Conservation (phyloP, 164 flowering plant species). For the Saururus chinensis region DNA sequence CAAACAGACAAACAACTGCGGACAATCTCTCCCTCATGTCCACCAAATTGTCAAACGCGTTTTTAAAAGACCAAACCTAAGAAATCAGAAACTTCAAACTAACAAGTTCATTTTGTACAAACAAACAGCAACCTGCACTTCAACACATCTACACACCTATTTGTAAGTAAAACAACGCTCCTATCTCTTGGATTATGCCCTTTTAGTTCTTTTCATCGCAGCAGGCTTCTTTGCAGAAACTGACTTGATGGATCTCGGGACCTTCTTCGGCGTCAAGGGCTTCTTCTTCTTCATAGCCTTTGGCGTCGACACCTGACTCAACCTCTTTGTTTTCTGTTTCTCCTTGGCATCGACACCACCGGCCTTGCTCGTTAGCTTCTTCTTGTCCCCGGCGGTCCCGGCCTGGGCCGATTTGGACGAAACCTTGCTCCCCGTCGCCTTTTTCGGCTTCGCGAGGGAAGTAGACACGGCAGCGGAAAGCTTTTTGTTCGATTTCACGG, state of each 20-base stretch:
- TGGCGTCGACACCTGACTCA: not conserved
- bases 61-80: no score
- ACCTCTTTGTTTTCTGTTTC: not conserved
- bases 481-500: not conserved
- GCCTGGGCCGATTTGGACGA: not conserved
- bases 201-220: not conserved
- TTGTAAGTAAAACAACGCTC: no score
- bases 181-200: not conserved
- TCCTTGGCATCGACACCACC: not conserved
- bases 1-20: no score
- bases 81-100: no score
- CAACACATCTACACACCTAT: no score
- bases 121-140: no score
- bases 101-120: no score
- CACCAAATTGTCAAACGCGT: no score
- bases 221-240: not conserved
- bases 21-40: no score
- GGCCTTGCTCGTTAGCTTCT: not conserved
- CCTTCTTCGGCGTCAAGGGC: slow-evolving; percentile 1
- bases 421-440: not conserved
- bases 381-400: not conserved
- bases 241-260: not conserved
- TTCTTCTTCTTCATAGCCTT: not conserved
- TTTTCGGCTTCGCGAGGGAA: not conserved
- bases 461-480: not conserved